Conservation (phyloP, 192 early-diverging fungal species). For the Jimgerdemannia lactiflua region DNA sequence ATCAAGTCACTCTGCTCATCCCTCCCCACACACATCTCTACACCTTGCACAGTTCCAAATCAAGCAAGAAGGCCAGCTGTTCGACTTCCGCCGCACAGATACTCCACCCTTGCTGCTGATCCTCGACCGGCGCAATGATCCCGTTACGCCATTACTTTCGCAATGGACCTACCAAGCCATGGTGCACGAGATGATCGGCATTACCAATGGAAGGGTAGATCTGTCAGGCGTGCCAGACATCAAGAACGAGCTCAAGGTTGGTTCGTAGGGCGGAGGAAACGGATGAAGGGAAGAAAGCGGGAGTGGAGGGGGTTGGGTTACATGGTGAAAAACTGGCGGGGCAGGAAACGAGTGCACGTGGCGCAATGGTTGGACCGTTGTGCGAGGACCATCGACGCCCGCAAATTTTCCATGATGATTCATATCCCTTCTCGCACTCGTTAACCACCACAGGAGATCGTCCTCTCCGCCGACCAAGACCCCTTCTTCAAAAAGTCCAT, state of each 20-base stretch:
- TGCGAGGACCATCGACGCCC: too few species aligned
- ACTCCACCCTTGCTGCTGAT: constrained; percentile 87
- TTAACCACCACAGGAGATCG: constrained; percentile 93
- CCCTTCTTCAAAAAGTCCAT: constrained; percentile 88
- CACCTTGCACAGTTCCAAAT: constrained; percentile 63
- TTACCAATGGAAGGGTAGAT: constrained; percentile 90
- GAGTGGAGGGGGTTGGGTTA: too few species aligned
- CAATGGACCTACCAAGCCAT: constrained; percentile 99
- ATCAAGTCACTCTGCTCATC: background rate
- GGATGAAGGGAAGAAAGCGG: background rate
- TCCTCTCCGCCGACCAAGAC: constrained; percentile 87
- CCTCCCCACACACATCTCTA: too few species aligned
- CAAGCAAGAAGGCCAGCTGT: constrained; percentile 68
- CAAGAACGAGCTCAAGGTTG: constrained; percentile 76
- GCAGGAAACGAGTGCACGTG: too few species aligned
- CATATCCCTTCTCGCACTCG: too few species aligned
- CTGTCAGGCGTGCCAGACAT: constrained; percentile 81
- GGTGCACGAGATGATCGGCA: constrained; percentile 95
- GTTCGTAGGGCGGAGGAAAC: background rate
- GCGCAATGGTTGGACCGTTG: too few species aligned
- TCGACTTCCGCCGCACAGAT: constrained; percentile 76
- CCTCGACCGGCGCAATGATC: constrained; percentile 93
- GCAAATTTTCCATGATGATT: too few species aligned
- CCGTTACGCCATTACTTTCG: constrained; percentile 88
- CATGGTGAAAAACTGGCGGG: too few species aligned